Evolutionary conservation across 768 basidiomycete species (phyloP).

Genomic region (Boletus insuetus): DNA sequence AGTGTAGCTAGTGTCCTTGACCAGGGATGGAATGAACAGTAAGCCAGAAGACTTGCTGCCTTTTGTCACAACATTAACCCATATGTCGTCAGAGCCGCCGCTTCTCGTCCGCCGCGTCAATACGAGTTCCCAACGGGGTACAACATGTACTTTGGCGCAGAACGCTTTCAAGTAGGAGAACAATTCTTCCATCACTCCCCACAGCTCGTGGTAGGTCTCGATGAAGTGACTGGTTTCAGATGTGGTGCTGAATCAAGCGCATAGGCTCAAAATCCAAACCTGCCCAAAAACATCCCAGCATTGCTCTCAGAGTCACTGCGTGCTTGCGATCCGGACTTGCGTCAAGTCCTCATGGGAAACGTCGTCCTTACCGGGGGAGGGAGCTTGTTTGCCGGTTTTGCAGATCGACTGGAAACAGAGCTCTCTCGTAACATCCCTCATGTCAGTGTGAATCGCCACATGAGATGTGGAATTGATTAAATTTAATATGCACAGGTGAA

Average conservation of each 20-base stretch:
- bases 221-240: background rate
- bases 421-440: conserved; percentile 73
- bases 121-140: conserved; percentile 98
- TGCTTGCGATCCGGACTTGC: conserved; percentile 88
- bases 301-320: conserved; percentile 77
- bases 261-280: conserved; percentile 55
- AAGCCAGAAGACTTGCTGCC: conserved; percentile 22
- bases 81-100: conserved; percentile 47
- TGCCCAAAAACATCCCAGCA: conserved; percentile 73
- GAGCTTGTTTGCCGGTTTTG: conserved; percentile 80
- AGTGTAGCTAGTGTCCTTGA: conserved; percentile 83
- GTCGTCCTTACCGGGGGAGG: conserved; percentile 97
- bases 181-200: conserved; percentile 79
- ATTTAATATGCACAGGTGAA: conserved; percentile 58
- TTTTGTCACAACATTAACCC: background rate
- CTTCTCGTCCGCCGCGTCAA: conserved; percentile 53
- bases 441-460: conserved; percentile 44
- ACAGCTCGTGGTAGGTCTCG: conserved; percentile 45
- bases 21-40: conserved; percentile 89
- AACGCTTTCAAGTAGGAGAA: conserved; percentile 84
- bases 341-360: conserved; percentile 86
- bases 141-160: conserved; percentile 75
- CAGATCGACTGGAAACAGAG: conserved; percentile 79
- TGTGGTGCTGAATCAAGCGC: conserved; percentile 3
- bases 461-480: conserved; percentile 4